phyloP scores from a whole-genome alignment of 768 basidiomycete genomes.

The Coprinellus micaceus region DNA sequence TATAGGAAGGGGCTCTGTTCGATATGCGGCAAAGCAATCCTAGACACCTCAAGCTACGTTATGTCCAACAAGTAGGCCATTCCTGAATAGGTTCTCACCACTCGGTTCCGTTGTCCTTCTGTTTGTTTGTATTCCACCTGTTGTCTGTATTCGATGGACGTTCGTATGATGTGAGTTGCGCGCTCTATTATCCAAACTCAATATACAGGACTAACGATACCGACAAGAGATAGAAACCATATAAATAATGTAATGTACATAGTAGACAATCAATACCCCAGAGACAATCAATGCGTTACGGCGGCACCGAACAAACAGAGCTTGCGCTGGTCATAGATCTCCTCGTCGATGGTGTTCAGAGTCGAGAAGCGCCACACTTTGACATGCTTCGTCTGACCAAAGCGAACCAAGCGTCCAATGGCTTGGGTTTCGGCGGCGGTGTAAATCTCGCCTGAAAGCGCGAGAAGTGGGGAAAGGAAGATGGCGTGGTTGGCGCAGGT shows the following conservation, averaged over 20 bases:
- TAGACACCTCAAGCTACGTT: conserved; percentile 78
- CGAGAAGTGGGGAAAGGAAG: conserved; percentile 88
- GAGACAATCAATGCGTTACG: not conserved
- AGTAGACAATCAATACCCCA: not conserved
- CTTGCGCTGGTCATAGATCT: conserved; percentile 65
- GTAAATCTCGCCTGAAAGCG: conserved; percentile 79
- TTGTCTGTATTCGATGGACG: not conserved
- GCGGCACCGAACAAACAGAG: conserved; percentile 16
- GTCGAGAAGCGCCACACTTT: conserved; percentile 82
- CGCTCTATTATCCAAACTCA: too few relatives aligned
- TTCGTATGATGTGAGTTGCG: not conserved
- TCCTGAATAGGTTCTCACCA: not conserved
- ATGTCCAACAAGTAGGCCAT: conserved; percentile 74
- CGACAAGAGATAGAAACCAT: not conserved
- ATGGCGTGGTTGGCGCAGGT: conserved; percentile 93
- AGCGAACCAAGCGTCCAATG: conserved; percentile 78
- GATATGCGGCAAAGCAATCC: conserved; percentile 83
- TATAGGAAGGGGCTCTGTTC: conserved; percentile 85
- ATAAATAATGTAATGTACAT: not conserved
- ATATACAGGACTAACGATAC: not conserved
- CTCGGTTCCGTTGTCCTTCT: not conserved
- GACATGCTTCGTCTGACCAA: conserved; percentile 78
- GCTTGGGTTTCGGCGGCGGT: conserved; percentile 81
- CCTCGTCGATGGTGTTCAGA: conserved; percentile 83
- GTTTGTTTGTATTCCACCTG: not conserved